A percentile compares a stretch with the other conserved stretches of the same genome.
Conservation (phyloP, 1,139 yeast genomes). For the Blastobotrys apis region DNA sequence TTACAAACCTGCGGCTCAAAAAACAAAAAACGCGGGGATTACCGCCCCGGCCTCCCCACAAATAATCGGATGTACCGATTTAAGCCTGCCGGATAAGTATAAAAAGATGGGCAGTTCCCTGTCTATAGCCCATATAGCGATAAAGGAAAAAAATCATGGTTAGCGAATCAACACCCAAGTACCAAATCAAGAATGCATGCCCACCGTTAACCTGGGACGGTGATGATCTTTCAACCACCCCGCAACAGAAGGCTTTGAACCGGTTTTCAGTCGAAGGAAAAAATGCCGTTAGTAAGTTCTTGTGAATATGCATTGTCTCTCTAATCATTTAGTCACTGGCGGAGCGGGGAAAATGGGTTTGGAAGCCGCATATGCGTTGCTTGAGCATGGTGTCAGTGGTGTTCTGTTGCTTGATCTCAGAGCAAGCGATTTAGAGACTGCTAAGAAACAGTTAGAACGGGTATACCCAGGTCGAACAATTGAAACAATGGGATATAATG, state of each 20-base stretch:
- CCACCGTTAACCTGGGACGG: slow-evolving; percentile 2
- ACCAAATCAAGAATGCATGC: not conserved
- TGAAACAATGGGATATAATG: not conserved
- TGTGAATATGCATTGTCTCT: not conserved
- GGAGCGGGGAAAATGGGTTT: slow-evolving; percentile 18
- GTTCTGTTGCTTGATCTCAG: slow-evolving; percentile 12
- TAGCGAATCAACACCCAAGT: not conserved
- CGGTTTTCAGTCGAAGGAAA: slow-evolving; percentile 15
- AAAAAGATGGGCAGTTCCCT: no score
- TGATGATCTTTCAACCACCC: not conserved
- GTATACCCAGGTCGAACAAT: slow-evolving; percentile 13
- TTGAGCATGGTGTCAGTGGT: slow-evolving; percentile 16
- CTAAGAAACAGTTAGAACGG: slow-evolving; percentile 1
- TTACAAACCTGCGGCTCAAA: no score
- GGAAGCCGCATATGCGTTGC: slow-evolving; percentile 16
- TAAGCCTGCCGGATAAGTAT: no score
- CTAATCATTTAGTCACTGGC: slow-evolving; percentile 13
- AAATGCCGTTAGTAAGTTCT: slow-evolving; percentile 12
- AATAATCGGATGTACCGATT: no score
- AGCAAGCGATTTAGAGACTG: not conserved
- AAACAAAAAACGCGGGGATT: no score
- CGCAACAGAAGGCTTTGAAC: slow-evolving; percentile 9
- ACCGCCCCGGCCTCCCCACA: no score
- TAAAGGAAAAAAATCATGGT: no score
- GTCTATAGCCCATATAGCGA: no score